These are phyloP conservation scores for Nectriaceae sp. DNA, from an alignment of 2,329 filamentous ascomycete genomes.

Conservation along the genomic window DNA sequence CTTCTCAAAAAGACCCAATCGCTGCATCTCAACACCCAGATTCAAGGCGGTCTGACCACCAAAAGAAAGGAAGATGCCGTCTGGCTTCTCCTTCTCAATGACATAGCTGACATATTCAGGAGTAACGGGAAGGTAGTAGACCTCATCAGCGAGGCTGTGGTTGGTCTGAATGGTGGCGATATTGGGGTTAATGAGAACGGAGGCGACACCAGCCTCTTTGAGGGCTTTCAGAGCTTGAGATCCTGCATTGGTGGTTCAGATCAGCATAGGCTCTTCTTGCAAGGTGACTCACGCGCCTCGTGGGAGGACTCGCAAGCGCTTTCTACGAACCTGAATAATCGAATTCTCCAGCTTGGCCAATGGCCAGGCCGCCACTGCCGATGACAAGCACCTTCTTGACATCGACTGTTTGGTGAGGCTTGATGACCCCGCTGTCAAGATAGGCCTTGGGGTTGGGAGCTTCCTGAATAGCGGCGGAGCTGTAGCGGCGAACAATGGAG, in stretches of 20 bases:
- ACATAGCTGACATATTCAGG: slow-evolving; percentile 97
- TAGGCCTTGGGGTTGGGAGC: slow-evolving; percentile 85
- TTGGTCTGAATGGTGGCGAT: slow-evolving; percentile 98
- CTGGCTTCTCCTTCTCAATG: slow-evolving; percentile 92
- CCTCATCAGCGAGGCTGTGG: slow-evolving; percentile 92
- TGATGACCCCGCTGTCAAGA: slow-evolving; percentile 83
- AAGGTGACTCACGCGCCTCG: slow-evolving; percentile 17
- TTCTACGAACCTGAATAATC: slow-evolving; percentile 86
- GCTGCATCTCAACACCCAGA: slow-evolving; percentile 95
- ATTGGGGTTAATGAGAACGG: slow-evolving; percentile 95
- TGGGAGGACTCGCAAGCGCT: slow-evolving; percentile 1
- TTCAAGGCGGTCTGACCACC: slow-evolving; percentile 97
- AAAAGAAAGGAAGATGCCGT: slow-evolving; percentile 96
- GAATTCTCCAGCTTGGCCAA: slow-evolving; percentile 97
- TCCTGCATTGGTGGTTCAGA: slow-evolving; percentile 52
- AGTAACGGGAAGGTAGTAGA: slow-evolving; percentile 97
- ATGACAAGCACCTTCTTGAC: slow-evolving; percentile 98
- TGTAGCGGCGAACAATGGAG: slow-evolving; percentile 45
- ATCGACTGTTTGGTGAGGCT: slow-evolving; percentile 76
- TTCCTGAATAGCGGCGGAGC: slow-evolving; percentile 56
- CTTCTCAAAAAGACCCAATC: slow-evolving; percentile 91
- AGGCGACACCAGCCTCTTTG: slow-evolving; percentile 90
- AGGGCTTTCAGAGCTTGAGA: slow-evolving; percentile 96
- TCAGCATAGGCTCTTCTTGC: slow-evolving; percentile 19
- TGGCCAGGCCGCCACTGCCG: slow-evolving; percentile 90